These are phyloP conservation scores for Mallotus nudiflorus DNA, from an alignment of 345 rosid genomes.

Conservation along the genomic window DNA sequence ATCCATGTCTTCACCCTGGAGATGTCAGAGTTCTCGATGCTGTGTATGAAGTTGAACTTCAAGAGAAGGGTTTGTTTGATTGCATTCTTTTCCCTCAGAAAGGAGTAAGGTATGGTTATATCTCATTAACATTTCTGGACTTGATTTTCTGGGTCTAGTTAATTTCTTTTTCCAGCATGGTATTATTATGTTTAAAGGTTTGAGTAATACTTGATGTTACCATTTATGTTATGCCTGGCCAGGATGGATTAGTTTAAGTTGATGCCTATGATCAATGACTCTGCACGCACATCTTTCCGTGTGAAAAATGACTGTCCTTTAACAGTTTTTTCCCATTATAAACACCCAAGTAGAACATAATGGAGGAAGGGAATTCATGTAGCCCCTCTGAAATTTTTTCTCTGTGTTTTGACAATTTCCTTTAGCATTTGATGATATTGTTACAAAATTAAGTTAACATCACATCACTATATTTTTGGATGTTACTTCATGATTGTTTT, in stretches of 20 bases:
- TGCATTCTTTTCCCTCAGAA: constrained; percentile 84
- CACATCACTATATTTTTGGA: neutral
- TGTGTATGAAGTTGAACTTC: constrained; percentile 55
- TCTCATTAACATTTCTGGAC: constrained; percentile 2
- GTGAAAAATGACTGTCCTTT: neutral
- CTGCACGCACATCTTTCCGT: neutral
- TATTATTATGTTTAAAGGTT: neutral
- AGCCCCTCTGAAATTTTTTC: neutral
- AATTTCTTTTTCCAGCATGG: constrained; percentile 2
- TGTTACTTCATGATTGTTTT: neutral
- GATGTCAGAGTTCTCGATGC: constrained; percentile 90
- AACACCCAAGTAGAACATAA: neutral
- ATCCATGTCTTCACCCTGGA: constrained; percentile 97
- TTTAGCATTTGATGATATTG: neutral
- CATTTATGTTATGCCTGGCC: neutral
- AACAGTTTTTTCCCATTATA: neutral
- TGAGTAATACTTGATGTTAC: neutral
- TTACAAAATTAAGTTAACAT: too few relatives aligned
- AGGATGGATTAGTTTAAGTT: neutral
- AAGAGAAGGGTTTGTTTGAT: constrained; percentile 65
- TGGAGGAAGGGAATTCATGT: neutral
- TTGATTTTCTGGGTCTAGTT: neutral
- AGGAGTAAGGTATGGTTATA: constrained; percentile 64
- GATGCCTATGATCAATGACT: neutral
- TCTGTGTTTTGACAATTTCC: too few relatives aligned